Percentiles rank a stretch among this genome's conserved stretches.
Evolutionary conservation across 2,329 filamentous ascomycete species (phyloP).

Genomic region (Fusarium sp.): DNA sequence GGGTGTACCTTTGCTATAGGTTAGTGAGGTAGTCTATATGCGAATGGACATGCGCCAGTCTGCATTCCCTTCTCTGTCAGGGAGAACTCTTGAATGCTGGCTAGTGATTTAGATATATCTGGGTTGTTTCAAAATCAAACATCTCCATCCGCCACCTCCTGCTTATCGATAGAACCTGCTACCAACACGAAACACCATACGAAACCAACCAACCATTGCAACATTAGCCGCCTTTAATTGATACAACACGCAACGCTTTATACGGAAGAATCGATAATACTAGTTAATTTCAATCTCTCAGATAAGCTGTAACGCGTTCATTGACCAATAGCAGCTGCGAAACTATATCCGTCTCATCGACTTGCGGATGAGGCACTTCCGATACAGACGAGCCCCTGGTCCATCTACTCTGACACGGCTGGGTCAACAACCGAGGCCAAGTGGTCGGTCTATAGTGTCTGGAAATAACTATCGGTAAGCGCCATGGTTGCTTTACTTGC

Average conservation of each 20-base stretch:
- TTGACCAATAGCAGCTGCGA: conserved; percentile 20
- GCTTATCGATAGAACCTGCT: conserved; percentile 25
- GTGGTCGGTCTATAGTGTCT: conserved; percentile 1
- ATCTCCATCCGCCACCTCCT: neutral
- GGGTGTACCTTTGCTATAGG: neutral
- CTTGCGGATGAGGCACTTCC: conserved; percentile 39
- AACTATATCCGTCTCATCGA: conserved; percentile 36
- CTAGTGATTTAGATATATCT: no score
- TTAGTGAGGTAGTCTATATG: neutral
- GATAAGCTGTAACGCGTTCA: neutral
- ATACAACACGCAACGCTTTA: neutral
- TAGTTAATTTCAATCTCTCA: conserved; percentile 8
- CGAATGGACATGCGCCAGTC: no score
- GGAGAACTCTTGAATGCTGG: no score
- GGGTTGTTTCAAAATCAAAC: conserved; percentile 5
- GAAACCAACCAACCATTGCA: conserved; percentile 4
- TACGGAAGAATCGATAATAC: neutral
- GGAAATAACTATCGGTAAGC: conserved; percentile 17
- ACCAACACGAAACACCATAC: conserved; percentile 30
- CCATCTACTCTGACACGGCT: conserved; percentile 18
- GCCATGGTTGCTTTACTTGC: conserved; percentile 3
- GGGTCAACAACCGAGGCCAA: conserved; percentile 20
- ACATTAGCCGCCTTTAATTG: neutral
- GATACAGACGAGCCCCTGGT: conserved; percentile 24
- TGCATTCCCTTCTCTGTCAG: no score